Evolutionary conservation across 345 rosid genomes (phyloP).

Genomic region (Pistacia integerrima): DNA sequence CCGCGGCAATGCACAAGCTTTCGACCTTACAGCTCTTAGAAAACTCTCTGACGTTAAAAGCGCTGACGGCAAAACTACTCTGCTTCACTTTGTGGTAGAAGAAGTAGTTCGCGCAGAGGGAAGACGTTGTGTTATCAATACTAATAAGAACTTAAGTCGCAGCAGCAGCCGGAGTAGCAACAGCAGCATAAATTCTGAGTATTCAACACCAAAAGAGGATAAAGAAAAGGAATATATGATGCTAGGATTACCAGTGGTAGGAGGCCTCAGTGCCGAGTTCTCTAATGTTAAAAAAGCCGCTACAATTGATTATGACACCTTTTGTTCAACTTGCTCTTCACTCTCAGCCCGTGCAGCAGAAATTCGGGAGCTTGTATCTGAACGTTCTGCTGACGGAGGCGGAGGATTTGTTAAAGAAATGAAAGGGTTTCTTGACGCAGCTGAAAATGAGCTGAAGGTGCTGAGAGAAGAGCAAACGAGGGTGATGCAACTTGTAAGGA

Average conservation of each 20-base stretch:
- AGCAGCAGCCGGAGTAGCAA: constrained; percentile 33
- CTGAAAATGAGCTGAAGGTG: constrained; percentile 54
- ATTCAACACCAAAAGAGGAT: constrained; percentile 46
- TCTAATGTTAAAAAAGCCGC: constrained; percentile 87
- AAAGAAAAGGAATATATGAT: constrained; percentile 58
- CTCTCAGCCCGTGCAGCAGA: constrained; percentile 54
- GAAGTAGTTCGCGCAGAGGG: constrained; percentile 85
- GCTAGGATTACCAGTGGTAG: constrained; percentile 76
- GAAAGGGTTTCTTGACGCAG: constrained; percentile 54
- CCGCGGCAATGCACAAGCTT: constrained; percentile 89
- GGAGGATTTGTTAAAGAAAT: constrained; percentile 55
- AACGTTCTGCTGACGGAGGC: constrained; percentile 35
- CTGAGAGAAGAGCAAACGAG: constrained; percentile 54
- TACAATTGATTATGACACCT: constrained; percentile 44
- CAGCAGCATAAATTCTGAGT: constrained; percentile 23
- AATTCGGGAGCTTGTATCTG: constrained; percentile 32
- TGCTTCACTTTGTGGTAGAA: constrained; percentile 86
- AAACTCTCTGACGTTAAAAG: constrained; percentile 89
- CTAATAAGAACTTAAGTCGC: constrained; percentile 46
- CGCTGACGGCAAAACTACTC: constrained; percentile 71
- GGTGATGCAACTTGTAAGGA: constrained; percentile 64
- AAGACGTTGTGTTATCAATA: constrained; percentile 59
- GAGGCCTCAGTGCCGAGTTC: constrained; percentile 78
- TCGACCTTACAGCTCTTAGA: constrained; percentile 64
- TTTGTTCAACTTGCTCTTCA: constrained; percentile 46